phyloP scores from a whole-genome alignment of 495 filamentous ascomycete genomes.

The Hypoxylon cercidicola region DNA sequence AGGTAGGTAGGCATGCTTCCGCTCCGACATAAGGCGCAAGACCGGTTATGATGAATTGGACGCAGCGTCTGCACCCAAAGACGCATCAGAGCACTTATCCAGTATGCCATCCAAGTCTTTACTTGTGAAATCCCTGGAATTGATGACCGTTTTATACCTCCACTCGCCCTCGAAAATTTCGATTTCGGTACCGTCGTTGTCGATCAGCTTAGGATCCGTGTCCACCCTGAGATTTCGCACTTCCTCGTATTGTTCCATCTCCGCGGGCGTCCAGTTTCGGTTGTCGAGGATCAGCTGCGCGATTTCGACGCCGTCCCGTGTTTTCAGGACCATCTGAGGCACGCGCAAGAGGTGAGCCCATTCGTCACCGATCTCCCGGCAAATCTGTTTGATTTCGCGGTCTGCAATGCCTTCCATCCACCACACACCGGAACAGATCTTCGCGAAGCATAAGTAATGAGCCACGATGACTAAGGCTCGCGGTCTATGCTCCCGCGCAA shows the following conservation, averaged over 20 bases:
- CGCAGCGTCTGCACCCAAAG: too few species aligned
- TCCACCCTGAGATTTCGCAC: slow-evolving; percentile 32
- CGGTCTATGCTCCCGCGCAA: slow-evolving; percentile 61
- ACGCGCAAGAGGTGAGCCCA: slow-evolving; percentile 51
- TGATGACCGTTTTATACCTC: slow-evolving; percentile 22
- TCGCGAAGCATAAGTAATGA: slow-evolving; percentile 57
- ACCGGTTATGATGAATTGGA: too few species aligned
- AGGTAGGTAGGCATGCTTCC: too few species aligned
- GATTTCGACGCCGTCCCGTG: slow-evolving; percentile 34
- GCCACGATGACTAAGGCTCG: slow-evolving; percentile 65
- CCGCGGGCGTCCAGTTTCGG: slow-evolving; percentile 45
- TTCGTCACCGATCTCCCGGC: slow-evolving; percentile 44
- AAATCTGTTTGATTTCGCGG: slow-evolving; percentile 53
- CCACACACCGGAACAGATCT: slow-evolving; percentile 52
- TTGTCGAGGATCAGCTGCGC: slow-evolving; percentile 51
- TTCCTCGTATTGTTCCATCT: slow-evolving; percentile 31
- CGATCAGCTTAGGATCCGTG: slow-evolving; percentile 30
- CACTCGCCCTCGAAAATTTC: slow-evolving; percentile 29
- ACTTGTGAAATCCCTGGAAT: neutral
- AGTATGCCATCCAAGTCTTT: slow-evolving; percentile 8
- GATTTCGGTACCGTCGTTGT: slow-evolving; percentile 33
- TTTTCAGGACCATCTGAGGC: slow-evolving; percentile 44
- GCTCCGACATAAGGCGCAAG: too few species aligned
- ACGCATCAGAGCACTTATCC: neutral
- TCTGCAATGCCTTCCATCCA: slow-evolving; percentile 57